Base-by-base conservation (phyloP, 352 stramenopile species). In the Phytophthora vignae region DNA sequence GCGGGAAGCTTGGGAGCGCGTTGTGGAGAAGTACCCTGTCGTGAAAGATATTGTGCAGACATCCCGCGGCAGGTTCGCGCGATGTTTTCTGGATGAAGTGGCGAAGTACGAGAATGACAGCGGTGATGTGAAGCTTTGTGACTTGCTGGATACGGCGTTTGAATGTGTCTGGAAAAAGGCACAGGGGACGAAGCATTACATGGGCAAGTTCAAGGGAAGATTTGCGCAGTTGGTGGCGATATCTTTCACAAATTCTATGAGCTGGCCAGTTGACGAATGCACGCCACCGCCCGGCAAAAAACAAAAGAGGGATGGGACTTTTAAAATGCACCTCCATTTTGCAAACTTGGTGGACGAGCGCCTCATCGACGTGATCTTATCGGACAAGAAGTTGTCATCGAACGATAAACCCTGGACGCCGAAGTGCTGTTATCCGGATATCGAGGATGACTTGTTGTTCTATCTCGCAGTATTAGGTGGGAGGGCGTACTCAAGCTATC, bases 261-360 rank as follows among this genome's bases (percentile, higher is more conserved):
- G 4, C 14, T 50, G n/a, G 14, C 7, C 19, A 7, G n/a, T 12
- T 17, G 54, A 36, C 12, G 15, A 48, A 15, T 48, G 15, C 40
- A 14, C 12, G 17, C 17, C n/a, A 10, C 22, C 25, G 7, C 25
- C 50, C 25, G 25, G 0, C 25, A 68, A 68, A 55, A 61, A 5
- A 6, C 10, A 61, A 57, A 60, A 8, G 15, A 62, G 33, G 2
- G 31, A 27, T 8, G 50, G 38, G 6, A 33, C 50, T 9, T 5
- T 57, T 2, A 21, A 27, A 46, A 71, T 71, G 46, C 15, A 60
- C 53, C 4, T 71, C 10, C 64, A 71, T 29, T 71, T 64, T 19
- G 55, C 48, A n/a, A 71, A 71, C 14, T 49, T 71, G 48, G 36
- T 50, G 22, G 64, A 71, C 44, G 38, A 40, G 3, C 21, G n/a